Evolutionary conservation across 768 basidiomycete genomes (phyloP).

Genomic region (Amanita molliuscula): DNA sequence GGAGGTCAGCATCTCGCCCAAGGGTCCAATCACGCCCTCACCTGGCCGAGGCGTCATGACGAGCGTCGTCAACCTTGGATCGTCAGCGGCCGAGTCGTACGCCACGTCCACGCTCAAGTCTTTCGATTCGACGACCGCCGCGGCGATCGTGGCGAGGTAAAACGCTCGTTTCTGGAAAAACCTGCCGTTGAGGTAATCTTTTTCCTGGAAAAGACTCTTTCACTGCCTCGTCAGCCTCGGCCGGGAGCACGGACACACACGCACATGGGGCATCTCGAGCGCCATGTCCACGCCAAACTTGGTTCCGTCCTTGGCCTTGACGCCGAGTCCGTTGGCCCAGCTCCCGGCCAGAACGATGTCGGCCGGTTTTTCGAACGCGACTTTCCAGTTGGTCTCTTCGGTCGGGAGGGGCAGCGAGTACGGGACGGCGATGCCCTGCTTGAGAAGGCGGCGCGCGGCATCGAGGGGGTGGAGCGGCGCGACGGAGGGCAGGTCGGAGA

Average conservation of each 20-base stretch:
- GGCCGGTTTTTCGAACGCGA: slow-evolving; percentile 67
- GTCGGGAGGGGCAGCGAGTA: slow-evolving; percentile 62
- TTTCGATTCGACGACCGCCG: slow-evolving; percentile 38
- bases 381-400: slow-evolving; percentile 82
- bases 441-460: slow-evolving; percentile 44
- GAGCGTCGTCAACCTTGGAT: slow-evolving; percentile 58
- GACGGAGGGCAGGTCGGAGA: slow-evolving; percentile 49
- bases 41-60: slow-evolving; percentile 49
- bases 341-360: slow-evolving; percentile 78
- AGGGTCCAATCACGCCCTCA: too few species aligned
- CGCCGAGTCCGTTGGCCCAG: slow-evolving; percentile 71
- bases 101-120: slow-evolving; percentile 44
- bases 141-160: slow-evolving; percentile 75
- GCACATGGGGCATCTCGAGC: slow-evolving; percentile 78
- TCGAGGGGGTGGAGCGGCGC: slow-evolving; percentile 54
- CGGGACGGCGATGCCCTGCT: slow-evolving; percentile 51
- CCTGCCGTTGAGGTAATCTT: slow-evolving; percentile 83
- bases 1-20: too few species aligned
- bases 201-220: slow-evolving; percentile 84
- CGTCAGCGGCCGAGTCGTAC: slow-evolving; percentile 48
- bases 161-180: slow-evolving; percentile 90
- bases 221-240: not conserved
- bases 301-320: slow-evolving; percentile 57
- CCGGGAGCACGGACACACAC: slow-evolving; percentile 22
- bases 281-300: slow-evolving; percentile 71